These are phyloP conservation scores for Carex cristatella DNA, from an alignment of 176 grass and related monocot genomes.

Conservation along the genomic window DNA sequence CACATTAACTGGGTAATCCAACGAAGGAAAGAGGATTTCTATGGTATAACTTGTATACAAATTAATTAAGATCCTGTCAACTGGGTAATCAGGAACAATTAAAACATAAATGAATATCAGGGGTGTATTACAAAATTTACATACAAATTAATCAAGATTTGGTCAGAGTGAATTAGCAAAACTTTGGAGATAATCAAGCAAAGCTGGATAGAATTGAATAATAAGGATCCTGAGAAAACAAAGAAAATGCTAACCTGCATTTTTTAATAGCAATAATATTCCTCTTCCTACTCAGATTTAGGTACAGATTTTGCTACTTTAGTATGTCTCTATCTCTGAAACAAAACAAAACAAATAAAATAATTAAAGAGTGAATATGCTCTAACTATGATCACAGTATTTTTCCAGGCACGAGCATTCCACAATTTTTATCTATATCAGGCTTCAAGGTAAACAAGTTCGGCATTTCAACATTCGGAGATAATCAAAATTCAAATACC, in stretches of 20 bases:
- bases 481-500: background rate
- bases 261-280: background rate
- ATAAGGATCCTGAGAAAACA: background rate
- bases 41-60: background rate
- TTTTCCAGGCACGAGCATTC: background rate
- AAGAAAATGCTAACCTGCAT: slow-evolving; percentile 20
- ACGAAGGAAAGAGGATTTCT: background rate
- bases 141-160: background rate
- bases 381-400: background rate
- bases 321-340: background rate
- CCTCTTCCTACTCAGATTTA: background rate
- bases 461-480: background rate
- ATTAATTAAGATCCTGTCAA: background rate
- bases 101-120: background rate
- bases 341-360: background rate
- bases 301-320: background rate
- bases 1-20: background rate
- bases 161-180: background rate
- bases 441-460: background rate
- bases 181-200: background rate
- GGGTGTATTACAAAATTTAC: background rate
- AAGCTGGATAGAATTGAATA: background rate
- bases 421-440: background rate
- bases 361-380: background rate
- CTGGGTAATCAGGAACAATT: background rate